These are phyloP conservation scores for Jatropha podagrica DNA, from an alignment of 441 rosid genomes.

Conservation along the genomic window DNA sequence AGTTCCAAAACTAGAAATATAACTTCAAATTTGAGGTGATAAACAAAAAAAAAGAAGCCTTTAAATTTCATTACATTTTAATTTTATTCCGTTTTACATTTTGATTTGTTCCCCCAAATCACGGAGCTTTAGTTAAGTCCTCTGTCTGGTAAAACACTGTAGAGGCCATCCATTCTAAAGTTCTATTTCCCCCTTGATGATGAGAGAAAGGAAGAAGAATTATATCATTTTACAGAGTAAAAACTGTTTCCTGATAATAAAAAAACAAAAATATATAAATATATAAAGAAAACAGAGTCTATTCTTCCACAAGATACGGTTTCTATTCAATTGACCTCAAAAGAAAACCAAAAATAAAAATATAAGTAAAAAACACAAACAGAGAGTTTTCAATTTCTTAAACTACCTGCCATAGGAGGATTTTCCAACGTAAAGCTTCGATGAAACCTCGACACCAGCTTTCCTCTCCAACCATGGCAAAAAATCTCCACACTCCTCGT, in stretches of 20 bases:
- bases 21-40: too few species aligned
- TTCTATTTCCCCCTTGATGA: background rate
- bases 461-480: slow-evolving; percentile 75
- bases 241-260: too few species aligned
- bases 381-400: background rate
- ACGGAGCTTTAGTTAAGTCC: too few species aligned
- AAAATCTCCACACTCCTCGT: slow-evolving; percentile 49
- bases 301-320: background rate
- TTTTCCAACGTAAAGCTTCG: slow-evolving; percentile 62
- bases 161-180: background rate
- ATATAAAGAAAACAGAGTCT: too few species aligned
- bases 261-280: too few species aligned
- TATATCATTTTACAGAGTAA: too few species aligned
- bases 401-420: slow-evolving; percentile 62
- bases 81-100: too few species aligned
- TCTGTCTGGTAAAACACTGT: background rate
- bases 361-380: background rate
- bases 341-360: background rate
- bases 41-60: too few species aligned
- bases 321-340: background rate
- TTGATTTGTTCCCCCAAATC: too few species aligned
- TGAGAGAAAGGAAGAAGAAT: background rate
- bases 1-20: too few species aligned
- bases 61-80: too few species aligned
- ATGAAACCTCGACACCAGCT: slow-evolving; percentile 55